Conservation (phyloP, 768 basidiomycete genomes). For the Xerocomellus dryophilus region DNA sequence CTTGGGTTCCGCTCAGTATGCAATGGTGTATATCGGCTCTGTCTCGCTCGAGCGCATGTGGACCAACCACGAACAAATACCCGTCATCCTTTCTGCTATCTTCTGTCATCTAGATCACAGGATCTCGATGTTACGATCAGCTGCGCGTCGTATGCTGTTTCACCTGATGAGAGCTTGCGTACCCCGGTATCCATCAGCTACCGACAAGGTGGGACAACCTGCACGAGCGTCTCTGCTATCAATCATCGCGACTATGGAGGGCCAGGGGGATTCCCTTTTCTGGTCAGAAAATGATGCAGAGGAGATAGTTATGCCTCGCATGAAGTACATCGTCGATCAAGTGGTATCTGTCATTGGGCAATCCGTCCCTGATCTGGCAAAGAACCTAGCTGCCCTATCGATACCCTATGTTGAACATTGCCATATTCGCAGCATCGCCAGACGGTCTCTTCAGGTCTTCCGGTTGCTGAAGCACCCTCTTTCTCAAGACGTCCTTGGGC, state of each 20-base stretch:
- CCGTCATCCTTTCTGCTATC: slow-evolving; percentile 72
- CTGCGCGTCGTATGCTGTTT: slow-evolving; percentile 78
- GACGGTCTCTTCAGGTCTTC: slow-evolving; percentile 88
- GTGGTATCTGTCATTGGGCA: slow-evolving; percentile 68
- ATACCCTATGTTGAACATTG: slow-evolving; percentile 85
- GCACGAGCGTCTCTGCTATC: slow-evolving; percentile 48
- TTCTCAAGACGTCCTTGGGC: slow-evolving; percentile 67
- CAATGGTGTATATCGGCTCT: slow-evolving; percentile 80
- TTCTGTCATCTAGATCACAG: slow-evolving; percentile 84
- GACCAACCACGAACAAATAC: slow-evolving; percentile 68
- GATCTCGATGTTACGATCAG: slow-evolving; percentile 60
- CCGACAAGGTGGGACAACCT: slow-evolving; percentile 52
- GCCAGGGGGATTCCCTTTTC: slow-evolving; percentile 52
- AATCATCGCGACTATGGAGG: slow-evolving; percentile 53
- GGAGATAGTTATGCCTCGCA: slow-evolving; percentile 57
- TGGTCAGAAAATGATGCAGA: slow-evolving; percentile 72
- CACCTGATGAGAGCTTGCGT: slow-evolving; percentile 81
- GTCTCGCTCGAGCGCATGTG: slow-evolving; percentile 72
- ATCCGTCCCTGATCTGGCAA: slow-evolving; percentile 62
- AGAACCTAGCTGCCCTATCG: slow-evolving; percentile 77
- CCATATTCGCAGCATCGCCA: slow-evolving; percentile 80
- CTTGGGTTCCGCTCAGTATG: slow-evolving; percentile 83
- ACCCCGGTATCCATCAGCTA: slow-evolving; percentile 71
- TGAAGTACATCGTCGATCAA: slow-evolving; percentile 63
- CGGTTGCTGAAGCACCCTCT: slow-evolving; percentile 73